Conservation (phyloP, 768 basidiomycete species). For the Serendipita sp. region DNA sequence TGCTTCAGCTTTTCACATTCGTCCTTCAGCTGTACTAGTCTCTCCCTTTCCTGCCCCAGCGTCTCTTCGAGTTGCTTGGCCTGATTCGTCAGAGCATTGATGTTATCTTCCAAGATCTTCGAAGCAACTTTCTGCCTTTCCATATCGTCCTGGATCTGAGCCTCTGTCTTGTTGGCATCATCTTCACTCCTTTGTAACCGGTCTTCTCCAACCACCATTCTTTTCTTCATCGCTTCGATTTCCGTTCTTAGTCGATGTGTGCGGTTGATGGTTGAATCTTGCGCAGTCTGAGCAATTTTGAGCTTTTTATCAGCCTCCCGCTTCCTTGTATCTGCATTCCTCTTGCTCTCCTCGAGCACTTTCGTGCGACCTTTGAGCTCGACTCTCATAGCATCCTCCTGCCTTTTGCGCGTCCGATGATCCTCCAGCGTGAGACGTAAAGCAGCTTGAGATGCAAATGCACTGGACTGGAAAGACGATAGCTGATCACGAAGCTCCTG, state of each 20-base stretch:
- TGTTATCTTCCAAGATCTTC: conserved; percentile 48
- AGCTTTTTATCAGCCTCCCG: conserved; percentile 83
- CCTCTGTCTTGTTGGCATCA: conserved; percentile 34
- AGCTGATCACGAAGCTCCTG: conserved; percentile 58
- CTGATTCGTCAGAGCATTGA: conserved; percentile 44
- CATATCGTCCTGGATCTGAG: conserved; percentile 29
- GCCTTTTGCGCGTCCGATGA: conserved; percentile 56
- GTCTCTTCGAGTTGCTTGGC: conserved; percentile 61
- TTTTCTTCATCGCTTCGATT: conserved; percentile 39
- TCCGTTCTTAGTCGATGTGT: conserved; percentile 47
- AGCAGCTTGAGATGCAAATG: conserved; percentile 42
- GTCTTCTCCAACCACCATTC: conserved; percentile 39
- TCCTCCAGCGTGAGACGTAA: conserved; percentile 63
- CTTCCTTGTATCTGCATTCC: conserved; percentile 61
- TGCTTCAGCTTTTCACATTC: conserved; percentile 37
- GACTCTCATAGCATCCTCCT: conserved; percentile 62
- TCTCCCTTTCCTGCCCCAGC: conserved; percentile 46
- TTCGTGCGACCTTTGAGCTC: conserved; percentile 79
- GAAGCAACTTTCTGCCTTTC: conserved; percentile 46
- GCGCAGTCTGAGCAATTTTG: conserved; percentile 45
- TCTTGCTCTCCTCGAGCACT: conserved; percentile 70
- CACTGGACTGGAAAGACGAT: conserved; percentile 38
- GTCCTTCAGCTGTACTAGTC: conserved; percentile 41
- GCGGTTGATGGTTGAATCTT: conserved; percentile 44
- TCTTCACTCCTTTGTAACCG: conserved; percentile 23